Evolutionary conservation across 176 grass and related monocot genomes (phyloP).

Genomic region (Neostapfia colusana): DNA sequence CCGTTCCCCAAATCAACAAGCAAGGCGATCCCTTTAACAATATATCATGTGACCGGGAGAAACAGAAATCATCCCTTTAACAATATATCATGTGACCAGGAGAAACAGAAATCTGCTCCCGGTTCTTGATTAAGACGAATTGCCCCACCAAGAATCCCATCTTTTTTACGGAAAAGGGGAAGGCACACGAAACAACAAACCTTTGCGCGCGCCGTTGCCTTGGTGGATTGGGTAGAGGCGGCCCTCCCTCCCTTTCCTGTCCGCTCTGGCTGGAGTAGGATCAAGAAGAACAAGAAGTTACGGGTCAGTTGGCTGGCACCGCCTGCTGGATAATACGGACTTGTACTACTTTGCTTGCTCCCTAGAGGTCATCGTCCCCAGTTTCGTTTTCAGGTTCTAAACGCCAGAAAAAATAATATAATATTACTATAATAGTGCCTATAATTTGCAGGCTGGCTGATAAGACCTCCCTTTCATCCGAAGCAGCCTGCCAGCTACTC

Average conservation of each 20-base stretch:
- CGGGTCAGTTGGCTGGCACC: constrained; percentile 19
- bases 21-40: constrained; percentile 12
- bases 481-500: constrained; percentile 29
- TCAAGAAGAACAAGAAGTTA: constrained; percentile 23
- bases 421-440: background rate
- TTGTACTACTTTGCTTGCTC: constrained; percentile 31
- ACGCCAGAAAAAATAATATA: background rate
- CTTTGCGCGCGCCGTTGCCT: constrained; percentile 13
- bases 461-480: constrained; percentile 35
- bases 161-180: background rate
- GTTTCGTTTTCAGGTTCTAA: background rate
- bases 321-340: background rate
- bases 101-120: background rate
- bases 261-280: constrained; percentile 22
- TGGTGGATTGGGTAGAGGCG: constrained; percentile 22
- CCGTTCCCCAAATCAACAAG: background rate
- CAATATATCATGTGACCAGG: background rate
- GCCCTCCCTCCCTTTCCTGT: constrained; percentile 17
- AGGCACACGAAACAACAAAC: constrained; percentile 23
- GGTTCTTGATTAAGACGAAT: constrained; percentile 30
- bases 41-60: background rate
- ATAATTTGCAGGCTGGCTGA: constrained; percentile 25
- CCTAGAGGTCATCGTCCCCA: constrained; percentile 24
- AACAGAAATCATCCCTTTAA: background rate
- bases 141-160: background rate